Evolutionary conservation across 2,329 filamentous ascomycete species (phyloP).

Genomic region (Colletotrichum echinochloae): DNA sequence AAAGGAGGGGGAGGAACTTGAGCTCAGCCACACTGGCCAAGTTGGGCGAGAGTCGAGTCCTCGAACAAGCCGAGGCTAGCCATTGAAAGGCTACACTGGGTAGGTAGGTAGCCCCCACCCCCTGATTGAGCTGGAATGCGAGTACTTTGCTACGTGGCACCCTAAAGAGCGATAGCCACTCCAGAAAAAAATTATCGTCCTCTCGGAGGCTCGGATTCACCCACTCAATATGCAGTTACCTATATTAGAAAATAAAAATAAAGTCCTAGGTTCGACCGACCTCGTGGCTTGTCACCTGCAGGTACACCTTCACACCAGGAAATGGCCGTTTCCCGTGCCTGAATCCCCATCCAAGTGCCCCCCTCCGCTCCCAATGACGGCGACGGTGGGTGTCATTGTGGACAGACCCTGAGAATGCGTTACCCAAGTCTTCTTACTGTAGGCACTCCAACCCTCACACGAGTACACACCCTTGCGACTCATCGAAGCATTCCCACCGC

Average conservation of each 20-base stretch:
- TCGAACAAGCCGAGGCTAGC: slow-evolving; percentile 32
- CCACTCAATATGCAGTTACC: slow-evolving; percentile 21
- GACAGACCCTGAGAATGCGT: neutral
- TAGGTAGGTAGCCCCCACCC: neutral
- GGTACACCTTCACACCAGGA: slow-evolving; percentile 2
- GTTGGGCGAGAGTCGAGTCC: neutral
- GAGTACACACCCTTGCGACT: too few relatives aligned
- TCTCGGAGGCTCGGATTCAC: neutral
- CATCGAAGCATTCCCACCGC: neutral
- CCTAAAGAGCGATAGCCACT: neutral
- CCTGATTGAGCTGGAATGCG: neutral
- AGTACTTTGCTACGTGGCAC: too few relatives aligned
- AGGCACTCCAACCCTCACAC: too few relatives aligned
- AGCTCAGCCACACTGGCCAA: slow-evolving; percentile 17
- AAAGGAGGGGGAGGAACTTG: neutral
- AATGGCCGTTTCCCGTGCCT: neutral
- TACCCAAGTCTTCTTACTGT: neutral
- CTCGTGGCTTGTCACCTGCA: slow-evolving; percentile 23
- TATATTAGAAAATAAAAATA: too few relatives aligned
- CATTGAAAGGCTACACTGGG: too few relatives aligned
- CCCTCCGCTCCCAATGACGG: neutral
- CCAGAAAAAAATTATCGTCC: neutral
- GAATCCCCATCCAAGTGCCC: neutral
- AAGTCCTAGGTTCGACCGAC: neutral
- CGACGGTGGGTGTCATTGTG: neutral